These are phyloP conservation scores for Saposhnikovia divaricata DNA, from an alignment of 129 eudicot genomes.

Conservation along the genomic window DNA sequence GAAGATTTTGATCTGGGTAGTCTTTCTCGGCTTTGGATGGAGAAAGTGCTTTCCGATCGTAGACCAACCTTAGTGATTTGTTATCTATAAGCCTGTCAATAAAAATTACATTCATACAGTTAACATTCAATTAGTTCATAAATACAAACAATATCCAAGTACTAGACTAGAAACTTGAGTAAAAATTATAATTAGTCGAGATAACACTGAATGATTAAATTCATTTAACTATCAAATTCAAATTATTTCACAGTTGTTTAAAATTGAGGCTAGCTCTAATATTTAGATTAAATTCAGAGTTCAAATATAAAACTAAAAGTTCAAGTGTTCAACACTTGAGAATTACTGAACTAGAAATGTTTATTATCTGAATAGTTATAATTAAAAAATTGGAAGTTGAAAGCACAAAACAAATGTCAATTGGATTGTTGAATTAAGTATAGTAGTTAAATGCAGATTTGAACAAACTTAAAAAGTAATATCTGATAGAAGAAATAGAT, in stretches of 20 bases:
- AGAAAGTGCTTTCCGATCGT: slow-evolving; percentile 55
- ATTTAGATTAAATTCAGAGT: background rate
- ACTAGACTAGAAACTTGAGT: background rate
- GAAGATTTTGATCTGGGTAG: slow-evolving; percentile 54
- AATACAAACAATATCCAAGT: background rate
- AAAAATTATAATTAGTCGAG: background rate
- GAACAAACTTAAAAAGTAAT: too few species aligned
- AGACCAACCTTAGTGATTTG: slow-evolving; percentile 70
- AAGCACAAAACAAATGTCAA: background rate
- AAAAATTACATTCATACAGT: slow-evolving; percentile 15
- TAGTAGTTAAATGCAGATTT: background rate
- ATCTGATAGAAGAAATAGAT: background rate
- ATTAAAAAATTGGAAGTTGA: background rate
- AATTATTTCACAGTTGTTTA: background rate
- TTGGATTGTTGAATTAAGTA: background rate
- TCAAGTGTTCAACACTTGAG: background rate
- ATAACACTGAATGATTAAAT: background rate
- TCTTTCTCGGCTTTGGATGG: slow-evolving; percentile 57
- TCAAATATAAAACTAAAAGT: background rate
- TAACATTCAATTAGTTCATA: background rate
- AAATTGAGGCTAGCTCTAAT: background rate
- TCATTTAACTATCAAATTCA: background rate
- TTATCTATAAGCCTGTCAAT: slow-evolving; percentile 72
- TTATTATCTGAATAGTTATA: background rate
- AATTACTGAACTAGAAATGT: background rate